Conservation (phyloP, 1,284 basidiomycete species). For the Marasmius sp. region DNA sequence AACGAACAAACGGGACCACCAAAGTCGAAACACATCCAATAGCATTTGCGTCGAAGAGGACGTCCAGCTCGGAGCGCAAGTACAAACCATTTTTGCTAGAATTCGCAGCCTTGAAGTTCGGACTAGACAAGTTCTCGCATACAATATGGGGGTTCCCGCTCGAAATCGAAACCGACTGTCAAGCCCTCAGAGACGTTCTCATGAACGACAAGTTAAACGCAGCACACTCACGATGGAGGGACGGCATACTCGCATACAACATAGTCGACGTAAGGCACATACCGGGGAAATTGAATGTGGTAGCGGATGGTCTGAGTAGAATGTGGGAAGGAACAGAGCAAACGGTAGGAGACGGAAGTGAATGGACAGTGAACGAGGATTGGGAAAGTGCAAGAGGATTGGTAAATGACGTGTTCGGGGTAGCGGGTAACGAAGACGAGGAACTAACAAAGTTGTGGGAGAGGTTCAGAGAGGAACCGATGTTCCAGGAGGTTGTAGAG, state of each 20-base stretch:
- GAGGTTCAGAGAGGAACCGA: constrained; percentile 26
- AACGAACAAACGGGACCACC: not conserved
- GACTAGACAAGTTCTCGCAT: constrained; percentile 19
- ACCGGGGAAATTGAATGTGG: constrained; percentile 13
- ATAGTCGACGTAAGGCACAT: constrained; percentile 15
- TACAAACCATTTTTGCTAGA: constrained; percentile 11
- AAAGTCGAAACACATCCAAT: not conserved
- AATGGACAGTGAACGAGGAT: constrained; percentile 25
- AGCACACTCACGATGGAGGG: constrained; percentile 14
- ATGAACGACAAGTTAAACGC: constrained; percentile 12
- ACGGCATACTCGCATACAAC: constrained; percentile 15
- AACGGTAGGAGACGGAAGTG: constrained; percentile 26
- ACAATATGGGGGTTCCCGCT: constrained; percentile 19
- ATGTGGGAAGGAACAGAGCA: constrained; percentile 2
- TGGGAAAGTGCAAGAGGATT: constrained; percentile 20
- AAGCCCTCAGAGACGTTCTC: constrained; percentile 18
- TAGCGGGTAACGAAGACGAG: not conserved
- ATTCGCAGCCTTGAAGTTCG: too few species aligned
- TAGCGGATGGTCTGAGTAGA: constrained; percentile 17
- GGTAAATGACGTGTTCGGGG: constrained; percentile 25
- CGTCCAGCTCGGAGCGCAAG: constrained; percentile 6
- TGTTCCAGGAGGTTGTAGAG: too few species aligned
- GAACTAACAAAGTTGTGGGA: constrained; percentile 2
- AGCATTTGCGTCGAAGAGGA: constrained; percentile 6
- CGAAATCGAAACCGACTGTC: too few species aligned